A percentile compares a stretch with the other conserved stretches of the same genome.
phyloP scores from a whole-genome alignment of 495 filamentous ascomycete species.

The Delitschia confertaspora region DNA sequence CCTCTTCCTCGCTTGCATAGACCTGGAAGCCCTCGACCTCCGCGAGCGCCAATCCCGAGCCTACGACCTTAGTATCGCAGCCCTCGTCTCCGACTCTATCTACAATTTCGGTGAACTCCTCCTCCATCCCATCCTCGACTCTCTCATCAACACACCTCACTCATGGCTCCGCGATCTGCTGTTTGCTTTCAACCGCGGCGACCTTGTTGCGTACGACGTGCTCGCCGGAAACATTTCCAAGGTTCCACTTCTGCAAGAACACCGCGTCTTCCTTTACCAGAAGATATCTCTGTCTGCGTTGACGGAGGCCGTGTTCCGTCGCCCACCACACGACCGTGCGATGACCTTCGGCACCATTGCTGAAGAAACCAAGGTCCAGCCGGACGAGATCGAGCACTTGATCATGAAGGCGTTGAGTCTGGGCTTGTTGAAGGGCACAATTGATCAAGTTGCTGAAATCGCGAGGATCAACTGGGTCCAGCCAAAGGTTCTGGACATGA shows the following conservation, averaged over 20 bases:
- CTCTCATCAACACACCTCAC: conserved; percentile 56
- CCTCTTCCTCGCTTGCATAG: conserved; percentile 95
- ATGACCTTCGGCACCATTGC: conserved; percentile 84
- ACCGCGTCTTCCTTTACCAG: conserved; percentile 77
- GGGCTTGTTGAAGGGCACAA: conserved; percentile 80
- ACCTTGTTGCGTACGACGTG: conserved; percentile 75
- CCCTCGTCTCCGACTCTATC: conserved; percentile 84
- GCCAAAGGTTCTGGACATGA: conserved; percentile 92
- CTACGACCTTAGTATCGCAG: conserved; percentile 86
- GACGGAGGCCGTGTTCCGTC: conserved; percentile 92
- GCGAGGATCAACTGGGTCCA: conserved; percentile 98
- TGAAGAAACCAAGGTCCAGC: conserved; percentile 82
- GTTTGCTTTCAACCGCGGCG: conserved; percentile 95
- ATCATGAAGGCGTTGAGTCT: conserved; percentile 97
- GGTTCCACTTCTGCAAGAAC: conserved; percentile 67
- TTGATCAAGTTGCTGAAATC: conserved; percentile 91
- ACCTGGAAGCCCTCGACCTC: conserved; percentile 60
- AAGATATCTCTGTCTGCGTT: conserved; percentile 95
- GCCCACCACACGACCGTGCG: conserved; percentile 88
- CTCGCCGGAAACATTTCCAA: conserved; percentile 67
- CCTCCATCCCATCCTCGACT: conserved; percentile 89
- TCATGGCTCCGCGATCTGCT: conserved; percentile 87
- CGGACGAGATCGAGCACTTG: conserved; percentile 89
- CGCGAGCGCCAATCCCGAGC: conserved; percentile 70
- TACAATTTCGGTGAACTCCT: conserved; percentile 99